Evolutionary conservation across 257 asterid species (phyloP).

Genomic region (Marsdenia floribunda): DNA sequence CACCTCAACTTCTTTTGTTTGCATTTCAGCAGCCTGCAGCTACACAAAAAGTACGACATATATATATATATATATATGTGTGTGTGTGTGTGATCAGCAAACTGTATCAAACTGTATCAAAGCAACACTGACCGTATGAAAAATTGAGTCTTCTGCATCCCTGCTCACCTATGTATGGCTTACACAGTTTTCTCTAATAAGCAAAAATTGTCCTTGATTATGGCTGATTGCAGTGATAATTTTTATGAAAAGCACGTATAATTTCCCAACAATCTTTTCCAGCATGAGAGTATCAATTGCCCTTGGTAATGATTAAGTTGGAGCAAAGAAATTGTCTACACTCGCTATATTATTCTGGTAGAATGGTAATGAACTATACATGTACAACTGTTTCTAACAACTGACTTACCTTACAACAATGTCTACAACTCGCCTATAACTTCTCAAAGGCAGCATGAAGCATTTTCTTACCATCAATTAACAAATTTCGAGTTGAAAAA

Average conservation of each 20-base stretch:
- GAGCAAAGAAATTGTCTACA: background rate
- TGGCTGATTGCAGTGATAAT: background rate
- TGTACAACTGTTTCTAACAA: background rate
- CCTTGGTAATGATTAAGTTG: background rate
- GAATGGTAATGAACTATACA: background rate
- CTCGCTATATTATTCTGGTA: too few species aligned
- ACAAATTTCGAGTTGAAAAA: too few species aligned
- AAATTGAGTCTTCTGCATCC: background rate
- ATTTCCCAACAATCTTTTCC: background rate
- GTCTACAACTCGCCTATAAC: too few species aligned
- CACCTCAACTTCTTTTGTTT: too few species aligned
- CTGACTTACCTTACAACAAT: too few species aligned
- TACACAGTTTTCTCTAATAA: background rate
- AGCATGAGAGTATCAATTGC: background rate
- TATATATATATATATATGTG: too few species aligned
- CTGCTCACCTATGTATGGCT: background rate
- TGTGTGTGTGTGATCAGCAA: too few species aligned
- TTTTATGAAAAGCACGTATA: background rate
- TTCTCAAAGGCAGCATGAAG: too few species aligned
- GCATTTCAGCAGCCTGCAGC: too few species aligned
- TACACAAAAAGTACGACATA: too few species aligned
- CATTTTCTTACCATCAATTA: too few species aligned
- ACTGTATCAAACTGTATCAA: too few species aligned
- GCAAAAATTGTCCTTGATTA: background rate
- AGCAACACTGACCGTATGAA: background rate